Evolutionary conservation across 495 filamentous ascomycete species (phyloP).

Genomic region (Penicillium canariense): DNA sequence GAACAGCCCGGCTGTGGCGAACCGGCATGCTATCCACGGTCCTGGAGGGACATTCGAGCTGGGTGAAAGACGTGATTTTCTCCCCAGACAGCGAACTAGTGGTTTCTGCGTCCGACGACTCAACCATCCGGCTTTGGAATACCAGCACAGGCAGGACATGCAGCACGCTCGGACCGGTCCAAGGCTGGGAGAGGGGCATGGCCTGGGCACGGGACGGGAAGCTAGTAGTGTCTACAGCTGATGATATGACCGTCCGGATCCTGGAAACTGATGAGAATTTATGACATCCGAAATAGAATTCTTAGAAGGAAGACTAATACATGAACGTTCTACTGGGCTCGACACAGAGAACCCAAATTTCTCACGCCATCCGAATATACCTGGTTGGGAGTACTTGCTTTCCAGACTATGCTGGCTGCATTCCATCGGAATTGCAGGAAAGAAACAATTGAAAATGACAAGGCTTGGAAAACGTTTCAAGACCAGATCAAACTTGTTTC

Average conservation of each 20-base stretch:
- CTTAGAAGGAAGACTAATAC: neutral
- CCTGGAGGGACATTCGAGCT: conserved; percentile 3
- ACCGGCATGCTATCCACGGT: neutral
- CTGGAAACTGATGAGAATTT: conserved; percentile 1
- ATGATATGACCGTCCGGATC: conserved; percentile 6
- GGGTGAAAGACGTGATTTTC: conserved; percentile 8
- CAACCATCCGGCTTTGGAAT: neutral
- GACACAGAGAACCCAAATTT: neutral
- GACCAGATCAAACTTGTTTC: too few species aligned
- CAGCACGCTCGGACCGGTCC: neutral
- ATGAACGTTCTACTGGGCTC: neutral
- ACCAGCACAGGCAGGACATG: neutral
- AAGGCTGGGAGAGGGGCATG: conserved; percentile 2
- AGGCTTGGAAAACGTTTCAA: too few species aligned
- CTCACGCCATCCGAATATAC: neutral
- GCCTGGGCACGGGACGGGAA: conserved; percentile 4
- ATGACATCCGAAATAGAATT: conserved; percentile 1
- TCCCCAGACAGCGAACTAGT: conserved; percentile 2
- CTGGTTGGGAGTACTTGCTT: neutral
- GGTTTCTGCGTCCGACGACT: neutral
- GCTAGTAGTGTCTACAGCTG: conserved; percentile 1
- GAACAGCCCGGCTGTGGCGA: conserved; percentile 3
- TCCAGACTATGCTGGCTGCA: too few species aligned
- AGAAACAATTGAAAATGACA: too few species aligned
- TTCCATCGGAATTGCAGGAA: too few species aligned